Evolutionary conservation across 108 stramenopile species (phyloP).

Genomic region (Chaetoceros muelleri): DNA sequence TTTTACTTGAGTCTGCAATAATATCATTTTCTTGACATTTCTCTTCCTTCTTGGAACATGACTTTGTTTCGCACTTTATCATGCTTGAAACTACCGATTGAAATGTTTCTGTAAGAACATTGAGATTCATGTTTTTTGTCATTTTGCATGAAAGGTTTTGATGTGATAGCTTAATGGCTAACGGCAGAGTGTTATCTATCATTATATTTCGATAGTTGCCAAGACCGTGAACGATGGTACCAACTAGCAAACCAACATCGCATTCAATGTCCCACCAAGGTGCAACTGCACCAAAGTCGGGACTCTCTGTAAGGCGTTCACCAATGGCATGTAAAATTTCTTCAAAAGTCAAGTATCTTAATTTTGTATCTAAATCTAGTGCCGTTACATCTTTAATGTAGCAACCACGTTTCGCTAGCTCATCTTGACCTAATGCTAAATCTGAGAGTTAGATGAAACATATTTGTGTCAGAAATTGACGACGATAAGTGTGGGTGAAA

Average conservation of each 20-base stretch:
- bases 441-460: neutral
- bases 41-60: no score
- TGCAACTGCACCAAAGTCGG: constrained; percentile 11
- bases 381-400: constrained; percentile 39
- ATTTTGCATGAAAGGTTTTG: no score
- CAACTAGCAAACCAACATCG: constrained; percentile 65
- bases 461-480: neutral
- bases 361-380: constrained; percentile 62
- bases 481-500: no score
- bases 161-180: constrained; percentile 27
- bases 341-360: constrained; percentile 57
- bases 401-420: constrained; percentile 68
- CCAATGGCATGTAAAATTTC: constrained; percentile 54
- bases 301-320: constrained; percentile 1
- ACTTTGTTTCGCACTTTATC: no score
- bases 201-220: constrained; percentile 78
- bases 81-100: no score
- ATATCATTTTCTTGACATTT: no score
- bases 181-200: constrained; percentile 64
- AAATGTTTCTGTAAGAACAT: no score
- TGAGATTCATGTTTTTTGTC: no score
- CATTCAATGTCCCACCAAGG: constrained; percentile 80
- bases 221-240: constrained; percentile 78
- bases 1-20: no score
- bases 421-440: constrained; percentile 47